Percentiles rank a stretch among this genome's conserved stretches.
Conservation (phyloP, 2,329 filamentous ascomycete genomes). For the Fusarium oxysporum region DNA sequence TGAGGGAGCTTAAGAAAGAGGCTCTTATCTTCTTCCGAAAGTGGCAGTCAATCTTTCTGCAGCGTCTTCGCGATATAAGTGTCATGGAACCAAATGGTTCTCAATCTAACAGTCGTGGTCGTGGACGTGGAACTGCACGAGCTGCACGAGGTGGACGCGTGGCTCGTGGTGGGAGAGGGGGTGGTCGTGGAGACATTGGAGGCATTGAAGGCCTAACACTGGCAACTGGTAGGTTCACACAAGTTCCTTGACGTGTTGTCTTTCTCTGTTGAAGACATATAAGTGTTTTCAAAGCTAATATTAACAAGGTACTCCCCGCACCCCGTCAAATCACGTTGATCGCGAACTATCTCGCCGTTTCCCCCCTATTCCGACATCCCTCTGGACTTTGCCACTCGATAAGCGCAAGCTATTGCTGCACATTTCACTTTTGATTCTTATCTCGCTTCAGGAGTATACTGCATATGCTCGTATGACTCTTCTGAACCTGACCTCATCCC, state of each 20-base stretch:
- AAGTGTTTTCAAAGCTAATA: conserved; percentile 12
- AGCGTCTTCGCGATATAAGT: conserved; percentile 76
- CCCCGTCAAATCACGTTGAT: conserved; percentile 58
- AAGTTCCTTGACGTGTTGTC: neutral
- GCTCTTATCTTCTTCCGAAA: conserved; percentile 79
- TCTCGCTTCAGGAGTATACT: conserved; percentile 82
- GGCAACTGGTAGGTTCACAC: conserved; percentile 51
- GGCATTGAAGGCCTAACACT: conserved; percentile 46
- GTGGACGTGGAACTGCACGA: conserved; percentile 50
- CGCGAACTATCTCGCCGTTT: conserved; percentile 63
- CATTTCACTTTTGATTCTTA: conserved; percentile 75
- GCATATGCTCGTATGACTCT: conserved; percentile 79
- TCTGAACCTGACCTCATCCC: conserved; percentile 75
- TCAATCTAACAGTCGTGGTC: conserved; percentile 48
- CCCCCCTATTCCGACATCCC: conserved; percentile 68
- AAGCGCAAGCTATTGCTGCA: conserved; percentile 78
- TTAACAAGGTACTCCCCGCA: conserved; percentile 53
- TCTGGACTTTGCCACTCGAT: conserved; percentile 69
- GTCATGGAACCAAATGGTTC: conserved; percentile 56
- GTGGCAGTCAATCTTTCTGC: conserved; percentile 79
- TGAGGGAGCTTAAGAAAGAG: conserved; percentile 76
- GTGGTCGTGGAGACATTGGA: conserved; percentile 42
- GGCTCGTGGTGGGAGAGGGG: conserved; percentile 49
- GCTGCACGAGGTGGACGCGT: conserved; percentile 47
- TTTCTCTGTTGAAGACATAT: neutral